Evolutionary conservation across 805 yeast species (phyloP).

Genomic region (Candida vartiovaarae): DNA sequence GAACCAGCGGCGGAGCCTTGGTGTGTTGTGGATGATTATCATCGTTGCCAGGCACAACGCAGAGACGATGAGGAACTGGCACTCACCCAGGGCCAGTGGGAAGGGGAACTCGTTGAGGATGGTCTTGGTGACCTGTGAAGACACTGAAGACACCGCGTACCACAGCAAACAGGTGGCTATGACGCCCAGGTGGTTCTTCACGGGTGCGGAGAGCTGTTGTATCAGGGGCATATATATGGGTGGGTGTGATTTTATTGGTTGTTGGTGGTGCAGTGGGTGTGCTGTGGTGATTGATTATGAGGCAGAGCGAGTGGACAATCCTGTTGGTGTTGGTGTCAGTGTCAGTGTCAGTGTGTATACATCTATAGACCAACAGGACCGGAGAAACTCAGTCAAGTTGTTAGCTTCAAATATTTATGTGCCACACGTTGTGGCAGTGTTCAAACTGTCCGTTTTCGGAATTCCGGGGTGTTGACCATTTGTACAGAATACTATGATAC

Average conservation of each 20-base stretch:
- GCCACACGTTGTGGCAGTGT: too few relatives aligned
- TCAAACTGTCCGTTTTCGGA: too few relatives aligned
- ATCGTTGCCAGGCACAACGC: constrained; percentile 35
- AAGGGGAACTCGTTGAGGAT: constrained; percentile 48
- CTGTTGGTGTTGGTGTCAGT: too few relatives aligned
- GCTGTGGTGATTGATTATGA: too few relatives aligned
- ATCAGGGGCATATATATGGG: not conserved
- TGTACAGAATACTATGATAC: too few relatives aligned
- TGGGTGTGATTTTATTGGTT: not conserved
- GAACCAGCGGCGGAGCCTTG: constrained; percentile 30
- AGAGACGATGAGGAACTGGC: constrained; percentile 51
- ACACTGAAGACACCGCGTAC: constrained; percentile 56
- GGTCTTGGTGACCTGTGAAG: constrained; percentile 55
- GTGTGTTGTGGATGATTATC: constrained; percentile 26
- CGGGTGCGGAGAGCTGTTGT: not conserved
- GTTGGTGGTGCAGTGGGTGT: too few relatives aligned
- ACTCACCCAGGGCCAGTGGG: constrained; percentile 60
- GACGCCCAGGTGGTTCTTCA: constrained; percentile 8
- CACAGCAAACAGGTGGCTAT: constrained; percentile 42
- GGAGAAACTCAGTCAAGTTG: too few relatives aligned
- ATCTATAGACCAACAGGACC: too few relatives aligned
- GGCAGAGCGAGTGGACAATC: too few relatives aligned
- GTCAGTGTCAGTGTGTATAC: too few relatives aligned
- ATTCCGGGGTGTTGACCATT: too few relatives aligned
- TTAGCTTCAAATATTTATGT: too few relatives aligned